Percentiles rank a stretch among this genome's conserved stretches.
Conservation (phyloP, 192 early-diverging fungal genomes). For the Diversispora eburnea region DNA sequence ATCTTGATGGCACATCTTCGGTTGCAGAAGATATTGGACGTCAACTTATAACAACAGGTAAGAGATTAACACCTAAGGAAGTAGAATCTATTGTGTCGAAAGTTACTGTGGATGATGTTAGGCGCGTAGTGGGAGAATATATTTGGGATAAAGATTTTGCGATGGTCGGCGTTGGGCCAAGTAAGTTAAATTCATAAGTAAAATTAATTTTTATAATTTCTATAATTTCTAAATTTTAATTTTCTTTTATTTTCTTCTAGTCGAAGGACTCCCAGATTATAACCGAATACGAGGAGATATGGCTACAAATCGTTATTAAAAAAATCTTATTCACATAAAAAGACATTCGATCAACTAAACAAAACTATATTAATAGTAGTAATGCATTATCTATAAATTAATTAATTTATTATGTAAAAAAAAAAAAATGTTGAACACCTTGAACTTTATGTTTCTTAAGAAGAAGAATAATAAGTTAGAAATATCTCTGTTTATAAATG, state of each 20-base stretch:
- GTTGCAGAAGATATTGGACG: constrained; percentile 97
- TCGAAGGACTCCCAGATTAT: constrained; percentile 88
- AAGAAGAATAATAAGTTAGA: too few species aligned
- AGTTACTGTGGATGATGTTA: constrained; percentile 82
- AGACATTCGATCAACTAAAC: too few species aligned
- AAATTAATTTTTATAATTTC: background rate
- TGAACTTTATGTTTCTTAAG: too few species aligned
- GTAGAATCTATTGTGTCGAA: constrained; percentile 81
- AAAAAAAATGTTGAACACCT: too few species aligned
- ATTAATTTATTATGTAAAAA: too few species aligned
- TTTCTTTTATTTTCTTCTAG: constrained; percentile 25
- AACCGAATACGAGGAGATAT: constrained; percentile 83
- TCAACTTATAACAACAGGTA: constrained; percentile 89
- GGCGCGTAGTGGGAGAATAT: constrained; percentile 82
- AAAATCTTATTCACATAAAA: constrained; percentile 14
- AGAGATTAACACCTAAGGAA: constrained; percentile 85
- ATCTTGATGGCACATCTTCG: constrained; percentile 91
- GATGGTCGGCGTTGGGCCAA: constrained; percentile 77
- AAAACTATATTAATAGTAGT: too few species aligned
- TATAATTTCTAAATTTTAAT: background rate
- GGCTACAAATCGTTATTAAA: constrained; percentile 72
- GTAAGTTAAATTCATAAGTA: background rate
- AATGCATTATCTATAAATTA: too few species aligned
- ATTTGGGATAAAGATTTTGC: constrained; percentile 85
- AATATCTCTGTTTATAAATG: too few species aligned